phyloP scores from a whole-genome alignment of 129 eudicot species.

The Pseudognaphalium luteoalbum region DNA sequence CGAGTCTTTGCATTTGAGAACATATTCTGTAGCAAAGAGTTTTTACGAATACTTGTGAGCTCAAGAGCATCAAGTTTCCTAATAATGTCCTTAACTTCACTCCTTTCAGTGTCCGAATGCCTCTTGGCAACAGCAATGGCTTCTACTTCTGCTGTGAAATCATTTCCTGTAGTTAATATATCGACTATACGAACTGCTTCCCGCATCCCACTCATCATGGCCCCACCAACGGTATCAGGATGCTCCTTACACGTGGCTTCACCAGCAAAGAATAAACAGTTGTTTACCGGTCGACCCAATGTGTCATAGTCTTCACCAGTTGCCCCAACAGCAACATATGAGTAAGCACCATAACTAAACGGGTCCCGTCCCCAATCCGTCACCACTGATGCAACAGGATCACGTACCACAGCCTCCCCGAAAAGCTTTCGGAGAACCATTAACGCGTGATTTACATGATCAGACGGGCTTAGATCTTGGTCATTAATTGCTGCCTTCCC shows the following conservation, averaged over 20 bases:
- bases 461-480: conserved; percentile 52
- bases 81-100: conserved; percentile 81
- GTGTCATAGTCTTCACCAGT: conserved; percentile 96
- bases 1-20: conserved; percentile 78
- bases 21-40: conserved; percentile 67
- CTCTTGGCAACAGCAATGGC: conserved; percentile 85
- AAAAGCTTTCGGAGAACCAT: conserved; percentile 84
- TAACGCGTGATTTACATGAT: conserved; percentile 78
- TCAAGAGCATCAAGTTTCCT: conserved; percentile 69
- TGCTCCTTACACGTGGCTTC: conserved; percentile 99
- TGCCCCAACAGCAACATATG: conserved; percentile 95
- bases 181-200: conserved; percentile 94
- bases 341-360: conserved; percentile 93
- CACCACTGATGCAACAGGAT: conserved; percentile 92
- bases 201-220: conserved; percentile 97
- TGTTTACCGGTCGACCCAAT: conserved; percentile 80
- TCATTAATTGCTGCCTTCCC: conserved; percentile 89
- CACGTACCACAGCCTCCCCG: conserved; percentile 65
- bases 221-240: conserved; percentile 99
- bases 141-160: conserved; percentile 84
- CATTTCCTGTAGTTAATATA: conserved; percentile 71
- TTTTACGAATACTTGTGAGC: conserved; percentile 51
- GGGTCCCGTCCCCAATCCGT: conserved; percentile 99
- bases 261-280: conserved; percentile 93
- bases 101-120: conserved; percentile 65